Base-by-base conservation (phyloP, 805 yeast species). In the Cyberlindnera mycetangii region DNA sequence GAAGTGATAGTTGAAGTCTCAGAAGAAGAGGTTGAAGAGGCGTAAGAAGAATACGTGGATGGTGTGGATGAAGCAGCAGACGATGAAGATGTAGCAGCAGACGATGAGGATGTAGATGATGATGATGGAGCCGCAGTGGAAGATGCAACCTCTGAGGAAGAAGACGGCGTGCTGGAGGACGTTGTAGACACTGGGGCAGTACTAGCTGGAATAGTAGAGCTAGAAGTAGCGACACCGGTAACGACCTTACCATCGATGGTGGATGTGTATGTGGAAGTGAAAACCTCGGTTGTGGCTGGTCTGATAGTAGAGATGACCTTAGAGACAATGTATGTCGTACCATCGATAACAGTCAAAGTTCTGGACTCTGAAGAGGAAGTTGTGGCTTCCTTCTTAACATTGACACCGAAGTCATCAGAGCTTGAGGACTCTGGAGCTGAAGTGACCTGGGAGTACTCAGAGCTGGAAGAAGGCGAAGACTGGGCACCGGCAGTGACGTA, bases 321-420 rank as follows among this genome's bases (percentile, higher is more conserved):
- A 16, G 52, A 45, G 24, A 53, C 59, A 18, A 52, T 45, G 42
- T 56, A 56, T n/a, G 63, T 58, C 6, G 56, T 55, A 21, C 62
- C 61, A 24, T 42, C 50, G 22, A 46, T 46, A 9, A 46, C 47
- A 32, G 50, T 46, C 36, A 46, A 33, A 20, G 47, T 39, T 39
- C 50, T 46, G 17, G 44, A 36, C 34, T 46, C 39, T 4, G 18
- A 30, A 33, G n/a, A n/a, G n/a, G 35, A 32, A 32, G 46, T 15
- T 7, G 39, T 37, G 4, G 39, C 38, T 16, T 6, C 44, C 21
- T 40, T 33, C n/a, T 40, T 34, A 11, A 33, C 34, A 7, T 25
- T 7, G 28, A 8, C 44, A 20, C 14, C 17, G 15, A 27, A 14
- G 14, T 19, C 28, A 15, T 16, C 12, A 17, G 32, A 16, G 22